Percentiles rank a stretch among this genome's conserved stretches.
Evolutionary conservation across 148 eudicot genomes (phyloP).

Genomic region (Rhododendron vialii): DNA sequence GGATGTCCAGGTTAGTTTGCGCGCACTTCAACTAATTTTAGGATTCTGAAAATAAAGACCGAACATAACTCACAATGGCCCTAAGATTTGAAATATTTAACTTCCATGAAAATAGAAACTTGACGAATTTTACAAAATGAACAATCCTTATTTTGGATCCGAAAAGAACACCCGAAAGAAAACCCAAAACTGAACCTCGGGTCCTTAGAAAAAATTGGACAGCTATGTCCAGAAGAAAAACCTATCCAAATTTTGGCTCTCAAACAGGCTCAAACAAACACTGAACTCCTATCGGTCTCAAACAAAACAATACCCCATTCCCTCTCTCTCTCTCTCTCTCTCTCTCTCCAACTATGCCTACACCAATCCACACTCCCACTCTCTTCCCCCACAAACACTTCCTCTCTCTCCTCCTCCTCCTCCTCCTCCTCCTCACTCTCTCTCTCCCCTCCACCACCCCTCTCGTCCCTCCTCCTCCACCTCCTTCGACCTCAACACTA

Average conservation of each 20-base stretch:
- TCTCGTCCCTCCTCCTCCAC: neutral
- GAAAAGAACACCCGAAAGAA: too few relatives aligned
- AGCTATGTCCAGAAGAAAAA: neutral
- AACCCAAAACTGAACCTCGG: too few relatives aligned
- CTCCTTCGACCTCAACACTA: neutral
- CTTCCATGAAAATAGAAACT: too few relatives aligned
- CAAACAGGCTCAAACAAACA: neutral
- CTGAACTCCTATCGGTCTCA: neutral
- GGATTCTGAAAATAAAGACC: too few relatives aligned
- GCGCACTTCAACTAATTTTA: too few relatives aligned
- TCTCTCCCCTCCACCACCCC: slow-evolving; percentile 8
- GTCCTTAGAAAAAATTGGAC: too few relatives aligned
- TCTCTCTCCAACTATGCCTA: neutral
- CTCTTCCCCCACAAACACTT: neutral
- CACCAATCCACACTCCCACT: neutral
- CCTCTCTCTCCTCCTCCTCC: neutral
- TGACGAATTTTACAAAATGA: too few relatives aligned
- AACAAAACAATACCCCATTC: neutral
- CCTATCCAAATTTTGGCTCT: neutral
- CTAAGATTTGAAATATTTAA: too few relatives aligned
- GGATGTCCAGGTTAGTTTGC: rapidly evolving
- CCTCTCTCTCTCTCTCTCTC: neutral
- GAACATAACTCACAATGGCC: too few relatives aligned
- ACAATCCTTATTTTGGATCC: too few relatives aligned
- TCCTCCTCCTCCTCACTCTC: slow-evolving; percentile 7